Percentiles rank a stretch among this genome's conserved stretches.
Conservation (phyloP, 2,329 filamentous ascomycete species). For the Hortaea sp. region DNA sequence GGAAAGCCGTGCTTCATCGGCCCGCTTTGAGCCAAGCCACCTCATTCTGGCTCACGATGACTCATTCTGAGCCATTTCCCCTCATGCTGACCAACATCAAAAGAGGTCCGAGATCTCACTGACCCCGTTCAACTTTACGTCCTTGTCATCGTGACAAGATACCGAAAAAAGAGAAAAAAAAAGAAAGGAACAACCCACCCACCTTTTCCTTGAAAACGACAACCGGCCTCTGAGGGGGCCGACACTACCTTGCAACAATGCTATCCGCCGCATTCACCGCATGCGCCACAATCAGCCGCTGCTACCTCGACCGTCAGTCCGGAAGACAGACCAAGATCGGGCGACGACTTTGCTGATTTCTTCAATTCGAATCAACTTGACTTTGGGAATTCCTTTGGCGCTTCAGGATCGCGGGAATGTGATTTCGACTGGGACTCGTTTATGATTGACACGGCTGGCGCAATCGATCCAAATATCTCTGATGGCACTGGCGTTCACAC, state of each 20-base stretch:
- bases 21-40: too few species aligned
- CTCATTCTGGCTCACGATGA: background rate
- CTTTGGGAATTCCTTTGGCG: too few species aligned
- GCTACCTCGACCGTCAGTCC: background rate
- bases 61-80: slow-evolving; percentile 3
- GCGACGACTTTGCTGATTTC: too few species aligned
- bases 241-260: slow-evolving; percentile 2
- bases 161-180: too few species aligned
- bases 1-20: too few species aligned
- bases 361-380: too few species aligned
- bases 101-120: background rate
- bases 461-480: too few species aligned
- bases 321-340: too few species aligned
- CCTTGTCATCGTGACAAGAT: too few species aligned
- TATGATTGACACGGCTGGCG: background rate
- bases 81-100: background rate
- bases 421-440: background rate
- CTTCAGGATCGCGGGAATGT: too few species aligned
- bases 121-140: too few species aligned
- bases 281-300: background rate
- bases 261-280: background rate
- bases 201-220: background rate
- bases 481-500: too few species aligned
- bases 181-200: background rate
- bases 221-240: slow-evolving; percentile 3